Evolutionary conservation across 2,329 filamentous ascomycete genomes (phyloP).

Genomic region (Chrysoporthe puriensis): DNA sequence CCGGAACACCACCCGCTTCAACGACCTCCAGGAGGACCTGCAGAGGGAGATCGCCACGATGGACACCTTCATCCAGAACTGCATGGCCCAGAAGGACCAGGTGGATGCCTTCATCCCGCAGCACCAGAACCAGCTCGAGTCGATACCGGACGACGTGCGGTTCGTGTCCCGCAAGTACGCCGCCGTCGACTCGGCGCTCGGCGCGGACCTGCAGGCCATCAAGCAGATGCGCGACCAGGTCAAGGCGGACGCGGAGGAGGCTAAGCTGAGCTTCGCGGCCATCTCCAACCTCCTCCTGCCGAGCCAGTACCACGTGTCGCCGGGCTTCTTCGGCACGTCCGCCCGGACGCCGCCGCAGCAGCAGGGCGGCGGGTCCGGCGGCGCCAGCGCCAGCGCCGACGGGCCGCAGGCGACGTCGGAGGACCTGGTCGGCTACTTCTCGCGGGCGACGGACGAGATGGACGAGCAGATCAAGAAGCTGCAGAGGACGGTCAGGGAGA

Average conservation of each 20-base stretch:
- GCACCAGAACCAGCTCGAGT: constrained; percentile 47
- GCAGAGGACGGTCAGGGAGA: constrained; percentile 62
- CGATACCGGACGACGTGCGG: constrained; percentile 48
- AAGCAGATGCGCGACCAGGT: constrained; percentile 46
- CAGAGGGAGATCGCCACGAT: constrained; percentile 78
- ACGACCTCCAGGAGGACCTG: constrained; percentile 81
- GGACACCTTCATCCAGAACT: constrained; percentile 78
- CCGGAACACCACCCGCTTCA: constrained; percentile 86
- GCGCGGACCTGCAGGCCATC: constrained; percentile 46
- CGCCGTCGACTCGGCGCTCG: constrained; percentile 46
- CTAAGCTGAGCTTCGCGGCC: constrained; percentile 49
- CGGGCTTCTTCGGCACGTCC: constrained; percentile 40
- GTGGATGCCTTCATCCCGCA: constrained; percentile 69
- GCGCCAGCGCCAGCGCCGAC: constrained; percentile 49
- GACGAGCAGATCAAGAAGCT: constrained; percentile 59
- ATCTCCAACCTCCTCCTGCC: constrained; percentile 52
- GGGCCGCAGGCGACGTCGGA: constrained; percentile 45
- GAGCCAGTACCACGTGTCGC: constrained; percentile 52
- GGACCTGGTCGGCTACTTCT: constrained; percentile 68
- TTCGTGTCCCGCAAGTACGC: constrained; percentile 51
- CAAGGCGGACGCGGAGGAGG: constrained; percentile 46
- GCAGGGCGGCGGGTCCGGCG: constrained; percentile 46
- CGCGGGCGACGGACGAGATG: constrained; percentile 65
- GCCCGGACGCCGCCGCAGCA: constrained; percentile 34
- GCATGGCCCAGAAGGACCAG: constrained; percentile 78